Evolutionary conservation across 768 basidiomycete species (phyloP).

Genomic region (Pleurotus ostreatus): DNA sequence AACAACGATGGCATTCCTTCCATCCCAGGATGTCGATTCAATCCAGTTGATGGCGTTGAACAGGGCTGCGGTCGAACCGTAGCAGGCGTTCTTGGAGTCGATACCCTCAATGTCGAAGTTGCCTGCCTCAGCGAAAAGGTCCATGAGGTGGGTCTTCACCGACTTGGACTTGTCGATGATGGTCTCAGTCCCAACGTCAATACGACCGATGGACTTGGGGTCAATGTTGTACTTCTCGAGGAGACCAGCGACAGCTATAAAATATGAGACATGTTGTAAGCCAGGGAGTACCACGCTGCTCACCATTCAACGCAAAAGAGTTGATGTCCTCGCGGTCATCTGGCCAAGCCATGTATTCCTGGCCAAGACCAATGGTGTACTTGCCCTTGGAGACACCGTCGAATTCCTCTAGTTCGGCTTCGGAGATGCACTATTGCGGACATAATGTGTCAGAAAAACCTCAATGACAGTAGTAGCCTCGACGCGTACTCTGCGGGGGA

Average conservation of each 20-base stretch:
- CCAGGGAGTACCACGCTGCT: background rate
- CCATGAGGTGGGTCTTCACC: conserved; percentile 97
- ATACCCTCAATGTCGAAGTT: conserved; percentile 98
- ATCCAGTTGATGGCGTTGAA: conserved; percentile 99
- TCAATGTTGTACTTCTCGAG: conserved; percentile 94
- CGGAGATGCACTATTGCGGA: conserved; percentile 83
- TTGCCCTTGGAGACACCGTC: conserved; percentile 94
- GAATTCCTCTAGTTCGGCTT: conserved; percentile 89
- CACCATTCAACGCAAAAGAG: conserved; percentile 93
- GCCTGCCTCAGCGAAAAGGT: conserved; percentile 88
- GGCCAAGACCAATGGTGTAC: conserved; percentile 98
- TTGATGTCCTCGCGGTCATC: conserved; percentile 99
- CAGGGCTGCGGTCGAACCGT: conserved; percentile 96
- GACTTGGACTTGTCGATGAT: conserved; percentile 99
- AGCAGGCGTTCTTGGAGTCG: conserved; percentile 99
- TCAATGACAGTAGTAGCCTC: conserved; percentile 10
- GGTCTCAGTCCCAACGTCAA: conserved; percentile 98
- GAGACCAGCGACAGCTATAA: conserved; percentile 78
- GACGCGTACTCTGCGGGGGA: conserved; percentile 76
- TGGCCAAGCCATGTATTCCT: conserved; percentile 97
- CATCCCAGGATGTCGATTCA: conserved; percentile 95
- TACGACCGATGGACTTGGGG: conserved; percentile 92
- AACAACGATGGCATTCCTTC: conserved; percentile 95
- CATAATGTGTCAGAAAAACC: conserved; percentile 1
- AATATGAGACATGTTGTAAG: background rate